Conservation (phyloP, 257 asterid species). For the Solanum verrucosum region DNA sequence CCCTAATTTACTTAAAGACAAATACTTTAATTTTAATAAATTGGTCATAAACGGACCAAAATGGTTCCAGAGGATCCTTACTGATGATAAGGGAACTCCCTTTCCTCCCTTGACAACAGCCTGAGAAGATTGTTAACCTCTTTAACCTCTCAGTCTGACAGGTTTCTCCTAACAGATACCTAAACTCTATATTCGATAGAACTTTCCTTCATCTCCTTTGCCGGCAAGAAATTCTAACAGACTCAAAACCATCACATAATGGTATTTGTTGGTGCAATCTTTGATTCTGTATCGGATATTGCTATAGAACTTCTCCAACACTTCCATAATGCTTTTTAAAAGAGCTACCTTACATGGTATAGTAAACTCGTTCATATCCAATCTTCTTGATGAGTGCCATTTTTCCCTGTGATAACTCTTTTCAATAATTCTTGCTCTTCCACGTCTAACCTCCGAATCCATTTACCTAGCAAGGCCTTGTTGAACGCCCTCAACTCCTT, state of each 20-base stretch:
- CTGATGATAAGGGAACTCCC: not conserved
- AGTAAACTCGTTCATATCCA: not conserved
- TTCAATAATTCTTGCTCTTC: not conserved
- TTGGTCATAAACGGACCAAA: not conserved
- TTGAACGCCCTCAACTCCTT: not conserved
- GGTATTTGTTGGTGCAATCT: not conserved
- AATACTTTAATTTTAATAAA: not conserved
- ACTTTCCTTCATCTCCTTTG: not conserved
- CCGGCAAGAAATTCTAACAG: not conserved
- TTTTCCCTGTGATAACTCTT: not conserved
- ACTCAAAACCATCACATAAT: not conserved
- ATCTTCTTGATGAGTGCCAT: not conserved
- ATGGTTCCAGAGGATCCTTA: not conserved
- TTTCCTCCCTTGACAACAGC: not conserved
- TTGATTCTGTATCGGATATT: not conserved
- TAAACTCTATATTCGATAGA: not conserved
- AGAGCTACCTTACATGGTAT: not conserved
- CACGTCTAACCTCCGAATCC: not conserved
- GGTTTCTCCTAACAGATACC: not conserved
- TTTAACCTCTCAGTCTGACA: not conserved
- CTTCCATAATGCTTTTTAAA: not conserved
- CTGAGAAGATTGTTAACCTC: not conserved
- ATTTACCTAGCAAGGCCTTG: not conserved
- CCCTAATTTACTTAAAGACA: not conserved
- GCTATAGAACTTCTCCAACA: not conserved